A percentile compares a stretch with the other conserved stretches of the same genome.
Conservation (phyloP, 345 rosid species). For the Populus tremula region DNA sequence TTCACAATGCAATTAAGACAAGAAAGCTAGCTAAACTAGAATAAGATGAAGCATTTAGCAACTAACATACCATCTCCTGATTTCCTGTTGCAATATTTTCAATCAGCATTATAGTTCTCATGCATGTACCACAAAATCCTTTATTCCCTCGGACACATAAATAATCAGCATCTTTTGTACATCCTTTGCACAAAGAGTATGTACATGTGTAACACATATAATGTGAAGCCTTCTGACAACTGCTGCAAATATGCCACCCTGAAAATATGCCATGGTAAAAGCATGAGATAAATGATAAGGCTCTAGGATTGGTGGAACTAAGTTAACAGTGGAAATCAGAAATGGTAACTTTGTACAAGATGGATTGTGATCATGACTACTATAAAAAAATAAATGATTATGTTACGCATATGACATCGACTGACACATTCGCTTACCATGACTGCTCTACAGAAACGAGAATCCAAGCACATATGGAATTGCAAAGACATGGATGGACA, state of each 20-base stretch:
- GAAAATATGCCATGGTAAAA: conserved; percentile 24
- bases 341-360: too few relatives aligned
- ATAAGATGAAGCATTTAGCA: too few relatives aligned
- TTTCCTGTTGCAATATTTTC: conserved; percentile 58
- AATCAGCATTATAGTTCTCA: conserved; percentile 80
- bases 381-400: too few relatives aligned
- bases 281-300: not conserved
- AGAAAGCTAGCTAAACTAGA: not conserved
- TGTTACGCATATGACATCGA: too few relatives aligned
- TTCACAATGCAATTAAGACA: too few relatives aligned
- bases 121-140: conserved; percentile 91
- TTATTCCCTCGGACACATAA: conserved; percentile 70
- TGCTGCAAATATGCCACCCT: conserved; percentile 98
- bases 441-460: too few relatives aligned
- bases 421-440: too few relatives aligned
- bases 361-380: too few relatives aligned
- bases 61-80: conserved; percentile 57
- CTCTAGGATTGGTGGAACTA: too few relatives aligned
- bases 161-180: conserved; percentile 84
- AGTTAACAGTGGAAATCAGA: too few relatives aligned
- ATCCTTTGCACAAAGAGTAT: conserved; percentile 88
- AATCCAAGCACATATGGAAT: too few relatives aligned
- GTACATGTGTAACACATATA: conserved; percentile 97
- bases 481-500: too few relatives aligned
- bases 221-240: conserved; percentile 75